These are phyloP conservation scores for Actinomortierella wolfii DNA, from an alignment of 371 early-diverging fungal genomes.

Conservation along the genomic window DNA sequence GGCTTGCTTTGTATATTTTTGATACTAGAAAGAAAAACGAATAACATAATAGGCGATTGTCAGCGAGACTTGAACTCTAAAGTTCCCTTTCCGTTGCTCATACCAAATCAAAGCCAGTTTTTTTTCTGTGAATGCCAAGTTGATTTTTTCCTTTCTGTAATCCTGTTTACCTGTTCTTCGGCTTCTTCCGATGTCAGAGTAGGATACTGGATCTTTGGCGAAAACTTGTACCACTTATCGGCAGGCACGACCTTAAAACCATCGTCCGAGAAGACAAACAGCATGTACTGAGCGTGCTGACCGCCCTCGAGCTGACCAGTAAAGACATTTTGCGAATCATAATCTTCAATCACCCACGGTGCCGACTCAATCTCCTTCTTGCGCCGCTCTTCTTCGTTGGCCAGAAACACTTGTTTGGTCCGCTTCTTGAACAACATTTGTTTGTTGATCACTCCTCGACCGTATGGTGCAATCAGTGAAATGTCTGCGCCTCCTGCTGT, in stretches of 20 bases:
- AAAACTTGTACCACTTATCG: conserved; percentile 92
- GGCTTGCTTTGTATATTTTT: conserved; percentile 59
- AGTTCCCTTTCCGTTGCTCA: not conserved
- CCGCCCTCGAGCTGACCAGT: conserved; percentile 83
- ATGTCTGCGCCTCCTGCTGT: conserved; percentile 69
- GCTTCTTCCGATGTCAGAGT: conserved; percentile 92
- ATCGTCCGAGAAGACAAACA: conserved; percentile 80
- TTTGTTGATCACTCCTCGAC: conserved; percentile 80
- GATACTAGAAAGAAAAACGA: conserved; percentile 47
- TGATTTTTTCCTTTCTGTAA: conserved; percentile 13
- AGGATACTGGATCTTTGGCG: conserved; percentile 75
- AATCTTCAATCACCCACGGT: conserved; percentile 84
- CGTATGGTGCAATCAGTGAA: conserved; percentile 76
- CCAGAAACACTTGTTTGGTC: conserved; percentile 79
- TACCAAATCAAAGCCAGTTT: not conserved
- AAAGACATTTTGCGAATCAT: conserved; percentile 63
- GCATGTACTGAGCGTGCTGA: conserved; percentile 74
- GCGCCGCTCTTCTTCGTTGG: conserved; percentile 74
- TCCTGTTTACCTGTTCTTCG: conserved; percentile 79
- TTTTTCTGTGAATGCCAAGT: too few relatives aligned
- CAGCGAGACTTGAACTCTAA: too few relatives aligned
- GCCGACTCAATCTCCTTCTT: conserved; percentile 72
- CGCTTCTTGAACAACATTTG: conserved; percentile 82
- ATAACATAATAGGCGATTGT: conserved; percentile 9
- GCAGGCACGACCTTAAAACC: conserved; percentile 89